Conservation (phyloP, 140 eudicot genomes). For the Bidens hawaiensis region DNA sequence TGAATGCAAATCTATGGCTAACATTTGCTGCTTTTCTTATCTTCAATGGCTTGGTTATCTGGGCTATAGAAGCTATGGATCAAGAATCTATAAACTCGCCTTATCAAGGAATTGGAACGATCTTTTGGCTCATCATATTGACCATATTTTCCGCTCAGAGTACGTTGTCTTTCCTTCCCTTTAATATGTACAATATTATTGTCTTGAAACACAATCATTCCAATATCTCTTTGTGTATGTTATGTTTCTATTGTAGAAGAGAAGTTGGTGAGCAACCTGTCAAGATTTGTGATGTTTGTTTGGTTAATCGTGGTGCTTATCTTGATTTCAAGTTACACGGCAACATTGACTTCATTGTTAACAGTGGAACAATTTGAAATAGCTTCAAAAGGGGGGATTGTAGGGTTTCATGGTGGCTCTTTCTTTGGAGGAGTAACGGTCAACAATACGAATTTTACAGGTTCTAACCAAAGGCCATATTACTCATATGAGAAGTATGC, state of each 20-base stretch:
- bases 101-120: slow-evolving; percentile 25
- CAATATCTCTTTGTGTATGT: not conserved
- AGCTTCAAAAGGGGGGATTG: slow-evolving; percentile 20
- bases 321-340: slow-evolving; percentile 33
- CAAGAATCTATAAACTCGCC: slow-evolving; percentile 25
- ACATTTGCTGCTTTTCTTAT: slow-evolving; percentile 19
- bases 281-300: slow-evolving; percentile 19
- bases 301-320: slow-evolving; percentile 36
- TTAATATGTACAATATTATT: not conserved
- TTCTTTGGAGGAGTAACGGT: slow-evolving; percentile 17
- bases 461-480: slow-evolving; percentile 12
- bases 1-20: slow-evolving; percentile 25
- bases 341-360: slow-evolving; percentile 28
- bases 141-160: slow-evolving; percentile 45
- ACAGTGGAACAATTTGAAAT: slow-evolving; percentile 29
- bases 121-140: slow-evolving; percentile 35
- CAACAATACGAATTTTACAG: slow-evolving; percentile 21
- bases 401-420: slow-evolving; percentile 20
- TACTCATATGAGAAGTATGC: slow-evolving; percentile 19
- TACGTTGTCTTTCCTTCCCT: slow-evolving; percentile 13
- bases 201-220: not conserved
- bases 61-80: slow-evolving; percentile 32
- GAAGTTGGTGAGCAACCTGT: slow-evolving; percentile 18
- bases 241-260: slow-evolving; percentile 24
- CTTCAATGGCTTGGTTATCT: slow-evolving; percentile 24